Conservation (phyloP, 768 basidiomycete genomes). For the Tulasnella sp. region DNA sequence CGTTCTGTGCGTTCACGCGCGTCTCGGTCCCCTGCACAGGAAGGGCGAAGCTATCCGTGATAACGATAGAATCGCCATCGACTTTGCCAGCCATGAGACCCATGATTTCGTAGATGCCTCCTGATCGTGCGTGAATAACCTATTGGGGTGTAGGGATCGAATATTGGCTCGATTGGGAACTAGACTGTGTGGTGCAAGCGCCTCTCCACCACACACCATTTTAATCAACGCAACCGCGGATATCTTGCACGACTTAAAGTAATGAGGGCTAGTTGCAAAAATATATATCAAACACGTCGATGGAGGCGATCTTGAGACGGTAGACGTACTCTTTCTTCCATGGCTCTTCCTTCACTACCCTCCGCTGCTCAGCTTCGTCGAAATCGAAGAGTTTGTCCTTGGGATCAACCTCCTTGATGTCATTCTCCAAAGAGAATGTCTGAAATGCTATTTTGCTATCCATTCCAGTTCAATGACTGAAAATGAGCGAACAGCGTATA, state of each 20-base stretch:
- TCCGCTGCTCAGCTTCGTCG: conserved; percentile 62
- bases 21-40: conserved; percentile 99
- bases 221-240: conserved; percentile 50
- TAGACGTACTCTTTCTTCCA: conserved; percentile 76
- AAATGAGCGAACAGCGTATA: background rate
- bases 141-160: conserved; percentile 22
- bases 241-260: conserved; percentile 46
- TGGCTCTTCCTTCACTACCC: conserved; percentile 63
- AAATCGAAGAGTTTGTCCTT: conserved; percentile 78
- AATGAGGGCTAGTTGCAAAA: conserved; percentile 38
- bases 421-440: conserved; percentile 68
- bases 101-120: conserved; percentile 98
- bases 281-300: background rate
- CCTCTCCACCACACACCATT: conserved; percentile 39
- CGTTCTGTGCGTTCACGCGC: conserved; percentile 90
- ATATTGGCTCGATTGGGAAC: background rate
- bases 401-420: conserved; percentile 62
- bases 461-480: conserved; percentile 30
- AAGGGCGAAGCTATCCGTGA: conserved; percentile 95
- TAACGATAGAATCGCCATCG: conserved; percentile 43
- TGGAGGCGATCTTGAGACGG: background rate
- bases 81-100: conserved; percentile 98
- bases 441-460: conserved; percentile 51
- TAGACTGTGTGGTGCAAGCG: background rate
- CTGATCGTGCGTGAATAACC: conserved; percentile 82